Conservation (phyloP, 2,329 filamentous ascomycete genomes). For the Ascochyta koolunga region DNA sequence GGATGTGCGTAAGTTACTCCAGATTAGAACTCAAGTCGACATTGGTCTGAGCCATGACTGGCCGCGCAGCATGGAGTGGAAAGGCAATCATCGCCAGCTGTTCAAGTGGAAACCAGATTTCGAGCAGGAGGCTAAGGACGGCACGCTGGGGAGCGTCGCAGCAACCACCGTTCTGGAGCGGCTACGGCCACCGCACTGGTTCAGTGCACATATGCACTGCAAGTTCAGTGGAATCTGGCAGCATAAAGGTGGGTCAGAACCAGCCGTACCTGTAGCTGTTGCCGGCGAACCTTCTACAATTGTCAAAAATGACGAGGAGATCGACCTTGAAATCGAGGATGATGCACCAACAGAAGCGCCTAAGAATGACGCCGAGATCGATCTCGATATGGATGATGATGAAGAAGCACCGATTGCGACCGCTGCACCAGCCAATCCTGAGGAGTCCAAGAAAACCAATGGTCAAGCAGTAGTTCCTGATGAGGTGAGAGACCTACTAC, state of each 20-base stretch:
- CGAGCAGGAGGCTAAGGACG: slow-evolving; percentile 73
- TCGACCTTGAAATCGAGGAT: slow-evolving; percentile 62
- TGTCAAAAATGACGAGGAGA: slow-evolving; percentile 64
- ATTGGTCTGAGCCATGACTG: slow-evolving; percentile 94
- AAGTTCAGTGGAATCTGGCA: slow-evolving; percentile 74
- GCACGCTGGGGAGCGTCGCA: slow-evolving; percentile 78
- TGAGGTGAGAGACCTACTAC: slow-evolving; percentile 74
- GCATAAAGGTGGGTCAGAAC: slow-evolving; percentile 47
- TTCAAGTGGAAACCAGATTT: slow-evolving; percentile 79
- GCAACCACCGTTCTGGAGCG: slow-evolving; percentile 81
- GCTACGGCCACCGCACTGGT: slow-evolving; percentile 85
- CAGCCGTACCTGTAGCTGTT: slow-evolving; percentile 13
- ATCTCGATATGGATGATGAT: slow-evolving; percentile 52
- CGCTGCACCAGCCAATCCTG: slow-evolving; percentile 7
- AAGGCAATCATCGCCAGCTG: slow-evolving; percentile 71
- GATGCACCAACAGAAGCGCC: slow-evolving; percentile 42
- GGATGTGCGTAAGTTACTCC: slow-evolving; percentile 87
- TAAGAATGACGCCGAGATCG: slow-evolving; percentile 44
- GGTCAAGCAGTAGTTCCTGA: slow-evolving; percentile 58
- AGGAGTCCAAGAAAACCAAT: slow-evolving; percentile 13
- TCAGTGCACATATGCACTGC: slow-evolving; percentile 86
- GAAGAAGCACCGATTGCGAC: slow-evolving; percentile 19
- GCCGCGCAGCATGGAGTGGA: slow-evolving; percentile 82
- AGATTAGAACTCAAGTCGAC: slow-evolving; percentile 86
- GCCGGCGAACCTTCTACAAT: background rate